A percentile compares a stretch with the other conserved stretches of the same genome.
These are phyloP conservation scores for Salix caprea DNA, from an alignment of 345 rosid genomes.

Conservation along the genomic window DNA sequence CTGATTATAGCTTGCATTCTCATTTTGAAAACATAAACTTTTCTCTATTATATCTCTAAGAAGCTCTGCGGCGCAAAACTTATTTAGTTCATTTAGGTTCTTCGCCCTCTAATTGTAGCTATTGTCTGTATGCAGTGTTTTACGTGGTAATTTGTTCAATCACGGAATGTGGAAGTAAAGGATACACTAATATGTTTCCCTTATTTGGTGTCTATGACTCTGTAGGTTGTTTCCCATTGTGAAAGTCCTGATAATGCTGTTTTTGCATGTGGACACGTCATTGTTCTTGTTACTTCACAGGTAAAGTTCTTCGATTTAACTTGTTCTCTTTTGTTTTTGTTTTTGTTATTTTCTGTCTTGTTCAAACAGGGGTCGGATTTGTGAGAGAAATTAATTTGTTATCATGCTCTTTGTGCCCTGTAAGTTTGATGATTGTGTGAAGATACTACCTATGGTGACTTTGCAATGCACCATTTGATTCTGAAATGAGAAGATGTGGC, in stretches of 20 bases:
- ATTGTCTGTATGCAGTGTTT: background rate
- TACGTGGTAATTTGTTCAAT: background rate
- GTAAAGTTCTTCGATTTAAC: slow-evolving; percentile 26
- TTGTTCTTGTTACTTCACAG: slow-evolving; percentile 71
- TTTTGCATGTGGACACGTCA: slow-evolving; percentile 68
- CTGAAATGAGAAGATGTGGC: background rate
- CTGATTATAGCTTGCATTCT: background rate
- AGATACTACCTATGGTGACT: background rate
- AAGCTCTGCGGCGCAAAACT: background rate
- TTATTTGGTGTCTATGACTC: slow-evolving; percentile 7
- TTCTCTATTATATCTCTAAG: background rate
- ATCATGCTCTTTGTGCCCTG: background rate
- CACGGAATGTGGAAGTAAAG: background rate
- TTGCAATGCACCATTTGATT: background rate
- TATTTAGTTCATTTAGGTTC: background rate
- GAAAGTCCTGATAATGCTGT: slow-evolving; percentile 53
- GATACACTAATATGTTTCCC: background rate
- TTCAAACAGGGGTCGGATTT: background rate
- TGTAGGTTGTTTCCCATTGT: slow-evolving; percentile 62
- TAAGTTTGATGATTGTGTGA: background rate
- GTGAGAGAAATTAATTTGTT: background rate
- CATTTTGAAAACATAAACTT: background rate
- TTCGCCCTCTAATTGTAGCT: background rate
- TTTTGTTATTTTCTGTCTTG: background rate
- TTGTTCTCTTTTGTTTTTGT: background rate